Percentiles rank a stretch among this genome's conserved stretches.
Evolutionary conservation across 306 rosid species (phyloP).

Genomic region (Prinsepia uniflora): DNA sequence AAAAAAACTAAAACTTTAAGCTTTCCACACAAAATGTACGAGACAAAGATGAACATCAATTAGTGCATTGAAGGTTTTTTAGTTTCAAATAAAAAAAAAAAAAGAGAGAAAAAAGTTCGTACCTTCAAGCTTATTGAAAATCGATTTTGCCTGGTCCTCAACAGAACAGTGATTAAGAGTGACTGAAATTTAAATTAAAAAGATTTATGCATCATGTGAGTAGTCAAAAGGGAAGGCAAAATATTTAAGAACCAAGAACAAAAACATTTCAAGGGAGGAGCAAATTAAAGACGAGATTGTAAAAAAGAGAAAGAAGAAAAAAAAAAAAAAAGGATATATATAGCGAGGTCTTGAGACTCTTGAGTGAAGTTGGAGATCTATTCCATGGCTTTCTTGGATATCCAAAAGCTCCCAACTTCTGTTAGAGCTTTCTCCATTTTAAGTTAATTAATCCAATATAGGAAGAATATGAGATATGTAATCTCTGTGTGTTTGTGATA

Average conservation of each 20-base stretch:
- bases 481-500: too few species aligned
- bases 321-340: background rate
- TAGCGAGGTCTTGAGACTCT: constrained; percentile 49
- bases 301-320: constrained; percentile 1
- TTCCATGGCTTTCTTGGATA: constrained; percentile 73
- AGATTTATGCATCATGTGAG: too few species aligned
- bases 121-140: constrained; percentile 92
- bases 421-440: constrained; percentile 86
- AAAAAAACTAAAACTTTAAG: too few species aligned
- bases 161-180: constrained; percentile 69
- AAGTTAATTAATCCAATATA: too few species aligned
- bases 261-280: background rate
- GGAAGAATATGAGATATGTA: too few species aligned
- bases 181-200: constrained; percentile 34
- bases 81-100: too few species aligned
- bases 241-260: too few species aligned
- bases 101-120: too few species aligned
- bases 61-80: too few species aligned
- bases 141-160: constrained; percentile 89
- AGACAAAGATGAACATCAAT: too few species aligned
- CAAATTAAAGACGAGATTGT: background rate
- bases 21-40: too few species aligned
- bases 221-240: too few species aligned
- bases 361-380: constrained; percentile 68
- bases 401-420: constrained; percentile 76